Evolutionary conservation across 352 stramenopile species (phyloP).

Genomic region (Phytophthora brassicae): DNA sequence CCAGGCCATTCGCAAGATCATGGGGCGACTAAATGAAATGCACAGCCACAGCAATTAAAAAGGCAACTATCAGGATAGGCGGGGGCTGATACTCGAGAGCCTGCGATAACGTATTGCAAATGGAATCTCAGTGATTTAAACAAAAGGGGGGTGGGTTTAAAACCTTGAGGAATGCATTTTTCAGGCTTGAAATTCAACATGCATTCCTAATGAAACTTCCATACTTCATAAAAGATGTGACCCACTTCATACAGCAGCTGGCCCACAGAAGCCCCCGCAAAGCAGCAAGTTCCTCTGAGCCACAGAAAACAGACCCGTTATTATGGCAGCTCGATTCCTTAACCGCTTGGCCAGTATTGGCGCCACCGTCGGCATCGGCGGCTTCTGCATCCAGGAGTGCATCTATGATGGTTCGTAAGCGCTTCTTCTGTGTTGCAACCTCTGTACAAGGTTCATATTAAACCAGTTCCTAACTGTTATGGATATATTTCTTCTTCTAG

Average conservation of each 20-base stretch:
- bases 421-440: conserved; percentile 14
- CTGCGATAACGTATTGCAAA: conserved; percentile 6
- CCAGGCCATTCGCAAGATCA: conserved; percentile 93
- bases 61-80: conserved; percentile 9
- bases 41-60: conserved; percentile 7
- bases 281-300: conserved; percentile 19
- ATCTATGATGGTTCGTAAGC: conserved; percentile 80
- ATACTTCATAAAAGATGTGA: conserved; percentile 11
- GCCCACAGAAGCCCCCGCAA: conserved; percentile 14
- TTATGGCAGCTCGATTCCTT: conserved; percentile 73
- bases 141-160: conserved; percentile 19
- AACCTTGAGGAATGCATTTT: not conserved
- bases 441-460: too few species aligned
- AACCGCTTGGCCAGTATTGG: conserved; percentile 68
- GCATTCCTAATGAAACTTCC: conserved; percentile 4
- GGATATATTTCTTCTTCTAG: conserved; percentile 40
- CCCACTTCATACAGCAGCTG: conserved; percentile 1
- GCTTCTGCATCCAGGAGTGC: conserved; percentile 73
- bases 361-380: conserved; percentile 61
- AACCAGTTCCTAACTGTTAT: conserved; percentile 12
- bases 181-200: conserved; percentile 12
- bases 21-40: conserved; percentile 13
- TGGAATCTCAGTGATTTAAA: too few species aligned
- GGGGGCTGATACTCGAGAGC: not conserved
- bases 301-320: conserved; percentile 29